Percentiles rank a stretch among this genome's conserved stretches.
Evolutionary conservation across 768 basidiomycete genomes (phyloP).

Genomic region (Termitomyces sp.): DNA sequence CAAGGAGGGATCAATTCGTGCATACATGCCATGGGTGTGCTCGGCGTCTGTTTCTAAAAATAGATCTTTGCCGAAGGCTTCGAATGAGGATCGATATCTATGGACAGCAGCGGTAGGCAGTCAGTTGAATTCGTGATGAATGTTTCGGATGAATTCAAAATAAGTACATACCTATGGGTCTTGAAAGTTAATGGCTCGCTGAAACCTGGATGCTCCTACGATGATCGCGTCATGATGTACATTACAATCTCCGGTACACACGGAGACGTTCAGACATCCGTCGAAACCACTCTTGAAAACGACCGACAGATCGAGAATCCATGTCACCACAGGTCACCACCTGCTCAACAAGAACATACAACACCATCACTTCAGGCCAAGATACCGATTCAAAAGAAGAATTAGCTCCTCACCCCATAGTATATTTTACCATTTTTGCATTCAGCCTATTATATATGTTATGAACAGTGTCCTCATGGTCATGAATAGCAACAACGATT

Average conservation of each 20-base stretch:
- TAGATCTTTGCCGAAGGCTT: not conserved
- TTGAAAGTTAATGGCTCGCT: constrained; percentile 19
- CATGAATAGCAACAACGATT: not conserved
- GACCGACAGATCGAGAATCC: no score
- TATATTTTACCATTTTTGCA: not conserved
- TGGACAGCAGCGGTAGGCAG: constrained; percentile 34
- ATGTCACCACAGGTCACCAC: no score
- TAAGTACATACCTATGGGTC: not conserved
- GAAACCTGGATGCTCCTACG: not conserved
- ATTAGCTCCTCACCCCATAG: not conserved
- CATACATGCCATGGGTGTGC: no score
- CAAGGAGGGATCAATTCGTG: not conserved
- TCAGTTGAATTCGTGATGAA: constrained; percentile 25
- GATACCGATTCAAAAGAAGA: not conserved
- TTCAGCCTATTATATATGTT: not conserved
- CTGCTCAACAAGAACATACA: not conserved
- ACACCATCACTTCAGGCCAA: not conserved
- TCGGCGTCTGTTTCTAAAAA: not conserved
- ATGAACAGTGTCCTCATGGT: no score
- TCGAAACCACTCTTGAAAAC: not conserved
- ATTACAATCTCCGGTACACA: constrained; percentile 37
- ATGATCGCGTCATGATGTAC: constrained; percentile 16
- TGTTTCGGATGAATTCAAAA: not conserved
- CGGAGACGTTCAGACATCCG: constrained; percentile 14
- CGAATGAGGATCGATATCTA: not conserved